These are phyloP conservation scores for Micractinium conductrix DNA, from an alignment of 139 green algal genomes.

Conservation along the genomic window DNA sequence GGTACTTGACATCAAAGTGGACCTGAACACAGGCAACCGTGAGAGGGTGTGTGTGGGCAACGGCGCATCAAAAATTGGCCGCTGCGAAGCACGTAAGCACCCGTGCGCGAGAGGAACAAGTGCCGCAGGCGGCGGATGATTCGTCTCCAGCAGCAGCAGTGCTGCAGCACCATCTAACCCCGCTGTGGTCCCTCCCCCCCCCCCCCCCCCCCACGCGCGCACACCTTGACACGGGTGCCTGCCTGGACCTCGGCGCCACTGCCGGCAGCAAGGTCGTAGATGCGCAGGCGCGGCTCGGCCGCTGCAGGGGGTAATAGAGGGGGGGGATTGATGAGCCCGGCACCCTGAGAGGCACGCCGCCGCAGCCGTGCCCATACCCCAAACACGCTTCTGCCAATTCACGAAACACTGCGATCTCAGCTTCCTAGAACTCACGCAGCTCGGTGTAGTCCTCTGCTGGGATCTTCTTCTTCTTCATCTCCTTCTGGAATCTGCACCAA, in stretches of 20 bases:
- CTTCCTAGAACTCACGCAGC: slow-evolving; percentile 16
- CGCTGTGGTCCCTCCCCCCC: too few relatives aligned
- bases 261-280: slow-evolving; percentile 77
- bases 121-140: too few relatives aligned
- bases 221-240: slow-evolving; percentile 70
- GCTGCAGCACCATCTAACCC: too few relatives aligned
- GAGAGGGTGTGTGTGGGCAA: too few relatives aligned
- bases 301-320: background rate
- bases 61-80: too few relatives aligned
- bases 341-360: slow-evolving; percentile 1
- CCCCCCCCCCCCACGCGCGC: too few relatives aligned
- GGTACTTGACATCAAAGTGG: slow-evolving; percentile 92
- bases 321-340: background rate
- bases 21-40: slow-evolving; percentile 81
- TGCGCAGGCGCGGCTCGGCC: slow-evolving; percentile 66
- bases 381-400: too few relatives aligned
- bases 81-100: too few relatives aligned
- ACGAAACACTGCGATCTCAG: too few relatives aligned
- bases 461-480: slow-evolving; percentile 78
- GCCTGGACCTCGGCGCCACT: slow-evolving; percentile 55
- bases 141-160: too few relatives aligned
- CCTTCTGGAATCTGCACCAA: slow-evolving; percentile 71
- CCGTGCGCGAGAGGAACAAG: too few relatives aligned
- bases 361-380: background rate
- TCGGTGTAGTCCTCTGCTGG: slow-evolving; percentile 65